phyloP scores from a whole-genome alignment of 306 rosid genomes.

The Carpinus fangiana region DNA sequence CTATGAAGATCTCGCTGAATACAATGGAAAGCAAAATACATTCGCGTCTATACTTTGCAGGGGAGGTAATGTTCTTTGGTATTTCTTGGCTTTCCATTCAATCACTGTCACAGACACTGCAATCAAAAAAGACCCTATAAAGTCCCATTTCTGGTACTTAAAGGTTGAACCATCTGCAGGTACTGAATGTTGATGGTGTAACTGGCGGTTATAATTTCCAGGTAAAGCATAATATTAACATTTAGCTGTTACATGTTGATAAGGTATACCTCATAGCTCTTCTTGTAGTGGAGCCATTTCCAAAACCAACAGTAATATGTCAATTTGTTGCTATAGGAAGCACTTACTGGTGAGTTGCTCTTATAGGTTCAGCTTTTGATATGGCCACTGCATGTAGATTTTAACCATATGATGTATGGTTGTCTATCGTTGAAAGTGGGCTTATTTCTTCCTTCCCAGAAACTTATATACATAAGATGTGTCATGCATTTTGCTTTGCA shows the following conservation, averaged over 20 bases:
- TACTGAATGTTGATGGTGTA: conserved; percentile 82
- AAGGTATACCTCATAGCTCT: background rate
- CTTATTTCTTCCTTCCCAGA: background rate
- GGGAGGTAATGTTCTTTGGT: conserved; percentile 60
- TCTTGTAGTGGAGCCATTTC: background rate
- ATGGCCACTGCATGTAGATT: background rate
- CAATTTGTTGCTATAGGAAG: conserved; percentile 19
- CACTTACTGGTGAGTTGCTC: background rate
- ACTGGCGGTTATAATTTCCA: conserved; percentile 98
- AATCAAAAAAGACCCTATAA: background rate
- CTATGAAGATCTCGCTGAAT: conserved; percentile 60
- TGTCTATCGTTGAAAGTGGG: background rate
- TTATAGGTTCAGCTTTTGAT: background rate
- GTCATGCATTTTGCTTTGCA: conserved; percentile 1
- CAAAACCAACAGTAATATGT: background rate
- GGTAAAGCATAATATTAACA: conserved; percentile 39
- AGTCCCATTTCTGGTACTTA: conserved; percentile 18
- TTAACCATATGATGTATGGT: background rate
- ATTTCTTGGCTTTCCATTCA: conserved; percentile 11
- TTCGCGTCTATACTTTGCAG: conserved; percentile 71
- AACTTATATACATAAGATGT: background rate
- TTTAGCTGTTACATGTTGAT: background rate
- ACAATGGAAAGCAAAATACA: conserved; percentile 88
- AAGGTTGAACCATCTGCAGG: conserved; percentile 44
- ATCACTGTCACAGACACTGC: conserved; percentile 6